Percentiles rank a stretch among this genome's conserved stretches.
phyloP scores from a whole-genome alignment of 345 rosid species.

The Nephelium lappaceum region DNA sequence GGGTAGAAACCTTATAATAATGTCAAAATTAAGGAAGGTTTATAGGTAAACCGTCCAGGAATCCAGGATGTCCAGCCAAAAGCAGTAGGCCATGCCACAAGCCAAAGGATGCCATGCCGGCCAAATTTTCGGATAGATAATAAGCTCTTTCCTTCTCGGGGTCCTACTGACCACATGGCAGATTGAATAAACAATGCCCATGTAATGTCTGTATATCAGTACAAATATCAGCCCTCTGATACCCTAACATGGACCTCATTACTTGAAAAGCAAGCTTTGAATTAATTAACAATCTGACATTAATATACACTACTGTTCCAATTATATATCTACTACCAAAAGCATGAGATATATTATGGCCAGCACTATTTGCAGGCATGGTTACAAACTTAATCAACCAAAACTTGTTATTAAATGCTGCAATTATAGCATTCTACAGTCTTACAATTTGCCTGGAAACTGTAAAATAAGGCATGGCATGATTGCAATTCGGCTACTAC shows the following conservation, averaged over 20 bases:
- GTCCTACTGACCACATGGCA: background rate
- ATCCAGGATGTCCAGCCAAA: background rate
- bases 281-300: too few species aligned
- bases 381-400: background rate
- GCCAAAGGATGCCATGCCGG: background rate
- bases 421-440: background rate
- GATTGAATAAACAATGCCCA: background rate
- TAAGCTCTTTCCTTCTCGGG: background rate
- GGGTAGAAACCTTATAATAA: too few species aligned
- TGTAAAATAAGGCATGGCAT: background rate
- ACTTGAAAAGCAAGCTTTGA: background rate
- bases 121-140: background rate
- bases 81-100: background rate
- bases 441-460: background rate
- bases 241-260: constrained; percentile 5
- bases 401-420: background rate
- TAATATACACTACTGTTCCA: background rate
- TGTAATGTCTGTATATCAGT: background rate
- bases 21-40: background rate
- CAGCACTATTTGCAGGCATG: constrained; percentile 2
- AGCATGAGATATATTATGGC: background rate
- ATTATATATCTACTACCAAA: background rate
- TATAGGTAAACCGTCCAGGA: background rate
- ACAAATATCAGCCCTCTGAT: background rate
- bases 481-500: background rate